phyloP scores from a whole-genome alignment of 352 stramenopile species.

The Phytophthora chlamydospora region DNA sequence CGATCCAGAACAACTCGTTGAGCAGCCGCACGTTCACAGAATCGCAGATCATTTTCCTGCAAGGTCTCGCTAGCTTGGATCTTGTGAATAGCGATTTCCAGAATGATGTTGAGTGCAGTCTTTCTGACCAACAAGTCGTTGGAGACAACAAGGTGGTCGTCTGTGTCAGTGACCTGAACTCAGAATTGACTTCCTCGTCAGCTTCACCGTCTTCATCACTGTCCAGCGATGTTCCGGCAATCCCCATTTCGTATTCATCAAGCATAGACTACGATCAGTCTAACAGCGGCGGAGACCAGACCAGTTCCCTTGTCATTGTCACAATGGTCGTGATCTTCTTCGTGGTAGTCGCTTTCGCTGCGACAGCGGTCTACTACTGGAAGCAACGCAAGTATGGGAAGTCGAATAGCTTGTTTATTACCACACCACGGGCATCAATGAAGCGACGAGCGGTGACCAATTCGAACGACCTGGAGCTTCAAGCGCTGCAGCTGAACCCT shows the following conservation, averaged over 20 bases:
- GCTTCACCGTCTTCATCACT: conserved; percentile 6
- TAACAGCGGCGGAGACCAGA: not conserved
- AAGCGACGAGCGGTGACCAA: conserved; percentile 15
- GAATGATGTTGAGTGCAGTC: conserved; percentile 9
- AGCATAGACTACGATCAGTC: conserved; percentile 6
- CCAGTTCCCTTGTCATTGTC: conserved; percentile 4
- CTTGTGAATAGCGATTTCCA: conserved; percentile 17
- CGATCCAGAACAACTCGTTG: conserved; percentile 23
- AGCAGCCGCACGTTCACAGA: conserved; percentile 21
- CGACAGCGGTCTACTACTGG: conserved; percentile 14
- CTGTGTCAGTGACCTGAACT: conserved; percentile 5
- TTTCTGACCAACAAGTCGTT: conserved; percentile 12
- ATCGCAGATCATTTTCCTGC: conserved; percentile 24
- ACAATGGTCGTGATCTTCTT: not conserved
- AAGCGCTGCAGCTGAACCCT: conserved; percentile 17
- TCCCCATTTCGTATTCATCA: conserved; percentile 2
- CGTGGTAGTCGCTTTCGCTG: conserved; percentile 5
- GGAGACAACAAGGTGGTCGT: conserved; percentile 19
- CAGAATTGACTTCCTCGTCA: not conserved
- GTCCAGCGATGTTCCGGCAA: not conserved
- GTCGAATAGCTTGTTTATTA: conserved; percentile 1
- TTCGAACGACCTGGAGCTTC: conserved; percentile 30
- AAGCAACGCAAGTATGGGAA: conserved; percentile 5
- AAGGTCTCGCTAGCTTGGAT: conserved; percentile 22
- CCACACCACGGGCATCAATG: conserved; percentile 1